phyloP scores from a whole-genome alignment of 2,329 filamentous ascomycete genomes.

The Cytospora mali region DNA sequence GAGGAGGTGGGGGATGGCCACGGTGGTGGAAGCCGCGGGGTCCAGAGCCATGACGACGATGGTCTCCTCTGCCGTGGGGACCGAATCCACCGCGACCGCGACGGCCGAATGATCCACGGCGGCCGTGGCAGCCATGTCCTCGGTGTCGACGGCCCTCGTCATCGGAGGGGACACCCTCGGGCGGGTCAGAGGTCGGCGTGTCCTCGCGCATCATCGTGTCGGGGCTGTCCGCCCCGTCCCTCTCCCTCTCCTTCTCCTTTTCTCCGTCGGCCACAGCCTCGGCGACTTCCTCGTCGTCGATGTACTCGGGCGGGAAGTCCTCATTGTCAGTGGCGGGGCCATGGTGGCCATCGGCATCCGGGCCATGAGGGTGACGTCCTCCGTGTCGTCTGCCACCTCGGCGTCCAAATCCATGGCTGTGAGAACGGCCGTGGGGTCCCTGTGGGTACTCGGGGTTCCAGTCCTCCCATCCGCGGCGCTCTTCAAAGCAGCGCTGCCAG shows the following conservation, averaged over 20 bases:
- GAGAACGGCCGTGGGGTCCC: conserved; percentile 16
- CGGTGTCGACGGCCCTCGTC: conserved; percentile 18
- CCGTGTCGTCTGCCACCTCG: conserved; percentile 10
- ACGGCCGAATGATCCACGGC: conserved; percentile 30
- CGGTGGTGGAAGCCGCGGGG: conserved; percentile 23
- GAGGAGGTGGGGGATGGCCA: conserved; percentile 31
- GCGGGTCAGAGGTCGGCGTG: conserved; percentile 33
- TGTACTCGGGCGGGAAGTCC: conserved; percentile 25
- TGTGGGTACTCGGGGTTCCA: conserved; percentile 14
- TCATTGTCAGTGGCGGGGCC: conserved; percentile 19
- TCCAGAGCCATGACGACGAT: conserved; percentile 31
- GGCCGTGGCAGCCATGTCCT: conserved; percentile 25
- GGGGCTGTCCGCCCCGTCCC: conserved; percentile 32
- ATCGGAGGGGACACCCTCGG: conserved; percentile 31
- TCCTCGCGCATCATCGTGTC: conserved; percentile 40
- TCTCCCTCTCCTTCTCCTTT: conserved; percentile 19
- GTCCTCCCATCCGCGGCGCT: conserved; percentile 23
- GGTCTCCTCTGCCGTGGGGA: conserved; percentile 11
- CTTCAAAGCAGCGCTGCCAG: conserved; percentile 24
- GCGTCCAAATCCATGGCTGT: conserved; percentile 10
- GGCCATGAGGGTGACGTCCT: not conserved
- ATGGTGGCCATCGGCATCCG: not conserved
- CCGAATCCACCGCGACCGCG: conserved; percentile 29
- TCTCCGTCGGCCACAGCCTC: conserved; percentile 22
- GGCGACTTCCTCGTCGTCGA: conserved; percentile 25